Conservation (phyloP, 306 rosid genomes). For the Parietaria judaica region DNA sequence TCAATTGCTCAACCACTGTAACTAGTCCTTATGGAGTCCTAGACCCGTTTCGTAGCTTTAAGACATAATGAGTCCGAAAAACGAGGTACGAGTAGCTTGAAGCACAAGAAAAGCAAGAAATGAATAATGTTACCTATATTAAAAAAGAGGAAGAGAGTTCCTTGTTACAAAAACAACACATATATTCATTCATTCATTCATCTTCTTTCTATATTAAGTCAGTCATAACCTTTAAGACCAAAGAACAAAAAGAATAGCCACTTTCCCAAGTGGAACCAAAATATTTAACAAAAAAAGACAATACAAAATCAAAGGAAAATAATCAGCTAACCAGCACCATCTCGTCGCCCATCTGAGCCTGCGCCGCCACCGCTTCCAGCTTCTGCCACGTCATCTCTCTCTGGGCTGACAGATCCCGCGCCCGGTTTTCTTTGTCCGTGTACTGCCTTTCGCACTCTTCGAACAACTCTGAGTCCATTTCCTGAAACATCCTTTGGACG, state of each 20-base stretch:
- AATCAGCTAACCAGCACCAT: conserved; percentile 47
- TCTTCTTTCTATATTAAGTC: conserved; percentile 12
- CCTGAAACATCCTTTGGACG: conserved; percentile 42
- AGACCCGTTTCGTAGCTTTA: no score
- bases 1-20: no score
- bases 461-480: conserved; percentile 49
- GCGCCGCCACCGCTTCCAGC: conserved; percentile 56
- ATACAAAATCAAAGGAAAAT: conserved; percentile 10
- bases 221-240: conserved; percentile 12
- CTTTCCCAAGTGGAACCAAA: conserved; percentile 8
- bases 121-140: background rate
- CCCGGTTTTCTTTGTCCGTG: conserved; percentile 39
- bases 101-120: background rate
- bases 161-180: conserved; percentile 6
- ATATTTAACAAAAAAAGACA: background rate
- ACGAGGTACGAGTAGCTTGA: background rate
- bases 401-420: conserved; percentile 33
- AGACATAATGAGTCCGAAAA: no score
- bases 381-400: conserved; percentile 49
- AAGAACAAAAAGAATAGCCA: conserved; percentile 18
- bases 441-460: conserved; percentile 41
- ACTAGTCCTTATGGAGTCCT: no score
- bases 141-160: conserved; percentile 7
- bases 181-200: background rate
- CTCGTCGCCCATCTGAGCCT: conserved; percentile 30